Conservation (phyloP, 768 basidiomycete species). For the Leucocoprinus sp. region DNA sequence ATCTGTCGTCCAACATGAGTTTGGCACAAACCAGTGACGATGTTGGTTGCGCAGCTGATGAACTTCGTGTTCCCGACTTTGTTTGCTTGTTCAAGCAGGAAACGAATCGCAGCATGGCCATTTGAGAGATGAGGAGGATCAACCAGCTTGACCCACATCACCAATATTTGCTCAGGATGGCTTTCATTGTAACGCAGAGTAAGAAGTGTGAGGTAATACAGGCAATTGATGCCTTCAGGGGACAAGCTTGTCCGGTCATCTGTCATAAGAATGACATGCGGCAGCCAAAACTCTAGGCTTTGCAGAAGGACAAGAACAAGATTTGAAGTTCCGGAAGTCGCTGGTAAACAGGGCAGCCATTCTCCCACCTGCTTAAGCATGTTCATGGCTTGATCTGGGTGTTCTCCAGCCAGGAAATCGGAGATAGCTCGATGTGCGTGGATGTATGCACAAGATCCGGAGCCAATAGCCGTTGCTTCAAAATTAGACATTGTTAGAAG, state of each 20-base stretch:
- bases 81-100: constrained; percentile 81
- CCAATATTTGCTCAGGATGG: constrained; percentile 73
- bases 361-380: constrained; percentile 66
- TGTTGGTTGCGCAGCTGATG: constrained; percentile 69
- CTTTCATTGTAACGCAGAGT: constrained; percentile 66
- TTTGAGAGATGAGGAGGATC: constrained; percentile 64
- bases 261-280: constrained; percentile 61
- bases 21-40: constrained; percentile 79
- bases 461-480: constrained; percentile 65
- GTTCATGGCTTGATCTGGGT: constrained; percentile 51
- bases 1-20: constrained; percentile 63
- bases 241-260: constrained; percentile 50
- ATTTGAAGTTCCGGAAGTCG: constrained; percentile 36
- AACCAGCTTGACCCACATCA: constrained; percentile 74
- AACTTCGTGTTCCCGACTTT: constrained; percentile 75
- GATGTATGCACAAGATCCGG: constrained; percentile 68
- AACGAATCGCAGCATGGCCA: constrained; percentile 72
- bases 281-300: constrained; percentile 79
- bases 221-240: constrained; percentile 50
- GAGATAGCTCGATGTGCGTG: constrained; percentile 74
- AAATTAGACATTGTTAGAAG: constrained; percentile 63
- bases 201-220: constrained; percentile 80
- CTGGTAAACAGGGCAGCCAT: constrained; percentile 62
- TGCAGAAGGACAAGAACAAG: constrained; percentile 57
- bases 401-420: constrained; percentile 71